Conservation (phyloP, 2,329 filamentous ascomycete genomes). For the Botrytis cinerea region DNA sequence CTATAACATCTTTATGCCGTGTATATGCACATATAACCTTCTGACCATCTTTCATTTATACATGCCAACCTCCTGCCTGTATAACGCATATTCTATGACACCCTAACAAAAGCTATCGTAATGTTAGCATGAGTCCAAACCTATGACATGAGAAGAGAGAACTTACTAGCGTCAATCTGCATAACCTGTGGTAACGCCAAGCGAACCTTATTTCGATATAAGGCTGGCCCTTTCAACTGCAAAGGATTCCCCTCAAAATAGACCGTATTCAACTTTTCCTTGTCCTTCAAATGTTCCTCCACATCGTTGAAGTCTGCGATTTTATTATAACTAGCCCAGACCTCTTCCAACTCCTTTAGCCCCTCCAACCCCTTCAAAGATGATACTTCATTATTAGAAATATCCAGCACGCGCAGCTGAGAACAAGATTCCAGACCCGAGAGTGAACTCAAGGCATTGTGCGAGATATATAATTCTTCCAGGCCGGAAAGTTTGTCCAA, state of each 20-base stretch:
- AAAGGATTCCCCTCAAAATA: constrained; percentile 96
- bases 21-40: neutral
- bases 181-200: constrained; percentile 82
- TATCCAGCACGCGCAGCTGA: constrained; percentile 77
- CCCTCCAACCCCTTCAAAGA: constrained; percentile 71
- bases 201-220: constrained; percentile 93
- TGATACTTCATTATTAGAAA: constrained; percentile 82
- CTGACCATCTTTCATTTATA: constrained; percentile 3
- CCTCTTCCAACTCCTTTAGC: constrained; percentile 75
- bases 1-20: constrained; percentile 20
- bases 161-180: constrained; percentile 98
- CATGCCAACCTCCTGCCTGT: neutral
- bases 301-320: constrained; percentile 80
- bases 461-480: constrained; percentile 92
- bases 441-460: constrained; percentile 83
- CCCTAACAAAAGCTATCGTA: constrained; percentile 38
- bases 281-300: constrained; percentile 75
- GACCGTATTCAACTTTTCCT: constrained; percentile 79
- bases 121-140: constrained; percentile 5
- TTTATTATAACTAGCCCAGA: constrained; percentile 93
- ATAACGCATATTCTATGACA: constrained; percentile 34
- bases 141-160: neutral
- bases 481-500: constrained; percentile 73
- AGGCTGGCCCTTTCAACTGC: constrained; percentile 73
- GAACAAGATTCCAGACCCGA: constrained; percentile 66